phyloP scores from a whole-genome alignment of 192 early-diverging fungal genomes.

The Rhizophagus sp. region DNA sequence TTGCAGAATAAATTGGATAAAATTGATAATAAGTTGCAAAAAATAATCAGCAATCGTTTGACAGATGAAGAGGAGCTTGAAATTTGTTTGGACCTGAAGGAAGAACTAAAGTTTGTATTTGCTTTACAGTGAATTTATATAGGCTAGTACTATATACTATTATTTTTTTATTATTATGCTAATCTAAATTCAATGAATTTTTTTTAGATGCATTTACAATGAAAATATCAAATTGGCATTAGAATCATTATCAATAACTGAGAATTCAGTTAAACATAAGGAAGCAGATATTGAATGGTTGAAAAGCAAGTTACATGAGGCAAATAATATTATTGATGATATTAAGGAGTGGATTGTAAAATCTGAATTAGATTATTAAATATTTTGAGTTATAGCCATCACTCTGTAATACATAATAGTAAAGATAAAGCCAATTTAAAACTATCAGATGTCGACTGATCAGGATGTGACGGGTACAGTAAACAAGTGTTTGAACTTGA shows the following conservation, averaged over 20 bases:
- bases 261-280: not conserved
- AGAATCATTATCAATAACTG: slow-evolving; percentile 3
- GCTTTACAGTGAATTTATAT: no score
- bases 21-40: not conserved
- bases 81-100: not conserved
- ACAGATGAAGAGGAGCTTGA: not conserved
- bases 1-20: not conserved
- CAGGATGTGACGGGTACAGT: no score
- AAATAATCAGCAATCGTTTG: not conserved
- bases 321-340: not conserved
- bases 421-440: no score
- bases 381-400: no score
- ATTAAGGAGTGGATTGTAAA: not conserved
- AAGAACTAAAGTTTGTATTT: slow-evolving; percentile 7
- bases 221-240: slow-evolving; percentile 7
- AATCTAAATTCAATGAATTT: not conserved
- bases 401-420: no score
- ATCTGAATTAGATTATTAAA: no score
- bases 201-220: slow-evolving; percentile 8
- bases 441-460: no score
- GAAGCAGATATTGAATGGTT: slow-evolving; percentile 14
- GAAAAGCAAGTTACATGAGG: not conserved
- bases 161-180: not conserved
- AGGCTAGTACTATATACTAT: no score
- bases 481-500: no score